These are phyloP conservation scores for Ulmus americana DNA, from an alignment of 331 rosid genomes.

Conservation along the genomic window DNA sequence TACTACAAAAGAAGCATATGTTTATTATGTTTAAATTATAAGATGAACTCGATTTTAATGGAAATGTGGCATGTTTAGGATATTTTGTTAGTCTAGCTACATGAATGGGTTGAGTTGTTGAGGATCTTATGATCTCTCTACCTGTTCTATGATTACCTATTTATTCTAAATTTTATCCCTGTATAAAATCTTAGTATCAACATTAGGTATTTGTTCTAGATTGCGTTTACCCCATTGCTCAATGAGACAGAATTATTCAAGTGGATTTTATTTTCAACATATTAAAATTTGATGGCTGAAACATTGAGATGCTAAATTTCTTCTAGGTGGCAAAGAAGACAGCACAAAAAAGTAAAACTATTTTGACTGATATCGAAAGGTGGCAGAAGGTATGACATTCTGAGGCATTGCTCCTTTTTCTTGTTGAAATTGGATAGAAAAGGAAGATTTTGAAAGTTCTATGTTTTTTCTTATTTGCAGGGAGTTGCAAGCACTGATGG, in stretches of 20 bases:
- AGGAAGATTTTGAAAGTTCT: not conserved
- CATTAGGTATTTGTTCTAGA: not conserved
- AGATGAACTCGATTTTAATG: too few species aligned
- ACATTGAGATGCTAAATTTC: slow-evolving; percentile 18
- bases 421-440: not conserved
- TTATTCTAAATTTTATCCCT: not conserved
- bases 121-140: not conserved
- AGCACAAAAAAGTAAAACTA: slow-evolving; percentile 78
- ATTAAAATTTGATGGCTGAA: not conserved
- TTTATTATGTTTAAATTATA: too few species aligned
- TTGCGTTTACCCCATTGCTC: not conserved
- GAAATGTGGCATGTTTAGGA: too few species aligned
- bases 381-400: slow-evolving; percentile 79
- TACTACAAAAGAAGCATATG: too few species aligned
- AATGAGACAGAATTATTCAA: too few species aligned
- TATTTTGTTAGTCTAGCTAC: not conserved
- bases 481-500: slow-evolving; percentile 95
- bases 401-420: slow-evolving; percentile 4
- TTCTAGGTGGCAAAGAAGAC: slow-evolving; percentile 91
- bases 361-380: slow-evolving; percentile 87
- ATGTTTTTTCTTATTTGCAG: slow-evolving; percentile 35
- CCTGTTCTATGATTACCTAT: not conserved
- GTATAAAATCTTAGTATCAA: not conserved
- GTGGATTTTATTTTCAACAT: not conserved
- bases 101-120: not conserved